Conservation (phyloP, 768 basidiomycete species). For the Neoboletus magnificus region DNA sequence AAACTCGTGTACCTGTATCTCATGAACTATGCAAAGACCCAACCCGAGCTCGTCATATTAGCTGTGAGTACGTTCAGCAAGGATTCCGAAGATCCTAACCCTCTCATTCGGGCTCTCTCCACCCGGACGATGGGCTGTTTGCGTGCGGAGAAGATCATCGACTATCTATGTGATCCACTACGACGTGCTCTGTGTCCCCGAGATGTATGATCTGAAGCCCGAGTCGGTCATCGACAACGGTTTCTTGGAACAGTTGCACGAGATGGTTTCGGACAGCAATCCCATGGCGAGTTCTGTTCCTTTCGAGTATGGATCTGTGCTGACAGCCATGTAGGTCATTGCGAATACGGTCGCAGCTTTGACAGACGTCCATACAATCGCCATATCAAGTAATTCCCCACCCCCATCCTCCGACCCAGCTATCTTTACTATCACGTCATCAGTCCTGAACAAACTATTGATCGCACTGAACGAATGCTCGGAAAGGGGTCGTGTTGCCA, state of each 20-base stretch:
- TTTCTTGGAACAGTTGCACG: conserved; percentile 82
- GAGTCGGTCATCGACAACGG: conserved; percentile 93
- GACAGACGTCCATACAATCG: conserved; percentile 83
- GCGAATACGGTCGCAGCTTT: conserved; percentile 94
- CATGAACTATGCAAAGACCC: conserved; percentile 99
- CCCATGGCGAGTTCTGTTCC: conserved; percentile 72
- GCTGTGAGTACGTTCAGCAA: conserved; percentile 99
- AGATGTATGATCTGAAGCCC: conserved; percentile 96
- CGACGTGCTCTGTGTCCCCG: conserved; percentile 95
- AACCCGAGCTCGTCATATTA: conserved; percentile 97
- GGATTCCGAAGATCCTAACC: conserved; percentile 95
- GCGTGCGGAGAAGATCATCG: conserved; percentile 97
- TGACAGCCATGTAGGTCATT: conserved; percentile 64
- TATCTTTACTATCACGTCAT: conserved; percentile 77
- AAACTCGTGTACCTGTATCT: conserved; percentile 99
- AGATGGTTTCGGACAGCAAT: conserved; percentile 94
- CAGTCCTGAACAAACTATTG: conserved; percentile 82
- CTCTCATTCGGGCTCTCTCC: conserved; percentile 91
- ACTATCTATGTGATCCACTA: conserved; percentile 95
- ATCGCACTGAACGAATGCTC: conserved; percentile 97
- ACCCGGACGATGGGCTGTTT: conserved; percentile 98
- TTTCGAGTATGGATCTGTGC: background rate
- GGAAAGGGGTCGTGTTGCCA: conserved; percentile 97
- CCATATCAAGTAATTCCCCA: conserved; percentile 48
- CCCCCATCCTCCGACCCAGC: conserved; percentile 57